Evolutionary conservation across 345 rosid species (phyloP), one percentile per base, ranked within the genome.

Genomic region (Excoecaria agallocha): DNA sequence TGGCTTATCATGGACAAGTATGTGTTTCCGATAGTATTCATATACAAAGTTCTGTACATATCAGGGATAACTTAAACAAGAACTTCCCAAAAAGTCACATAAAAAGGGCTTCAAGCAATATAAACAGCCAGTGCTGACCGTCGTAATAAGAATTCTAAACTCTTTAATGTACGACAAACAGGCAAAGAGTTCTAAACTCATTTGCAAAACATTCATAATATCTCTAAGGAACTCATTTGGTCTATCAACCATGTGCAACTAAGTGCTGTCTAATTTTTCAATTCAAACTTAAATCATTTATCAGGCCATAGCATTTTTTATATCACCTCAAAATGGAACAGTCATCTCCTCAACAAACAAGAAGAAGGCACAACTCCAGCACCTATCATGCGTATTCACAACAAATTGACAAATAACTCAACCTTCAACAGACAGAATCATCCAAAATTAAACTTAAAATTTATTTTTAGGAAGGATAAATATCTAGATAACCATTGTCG

Each of bases 381-480:
- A 50, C 17, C 54, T 41, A 3, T 38, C 49, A 62, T 20, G 56
- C 9, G 35, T 37, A 41, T 22, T 37, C 51, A 62, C 20, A 17
- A 51, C 6, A 41, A 30, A 51, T 51, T 51, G 56, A 3, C n/a
- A 51, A 17, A 5, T 9, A 49, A 50, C 48, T 37, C 50, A 37
- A 35, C 22, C 13, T 49, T 49, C 38, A 51, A 62, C 12, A 73
- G 59, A 50, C 10, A 22, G 6, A 43, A 66, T 22, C 48, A 4
- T 71, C 65, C 20, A 43, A 71, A 69, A 39, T 22, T 39, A 56
- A 58, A 62, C 69, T 60, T 38, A 37, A 38, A 51, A 0, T 35
- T 35, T n/a, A 12, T 60, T 50, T 12, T 25, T 9, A 25, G 20
- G 17, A 37, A 50, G 3, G 49, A 35, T 38, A 17, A 38, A 61